Evolutionary conservation across 2,329 filamentous ascomycete genomes (phyloP).

Genomic region (Atkinsonella texensis): DNA sequence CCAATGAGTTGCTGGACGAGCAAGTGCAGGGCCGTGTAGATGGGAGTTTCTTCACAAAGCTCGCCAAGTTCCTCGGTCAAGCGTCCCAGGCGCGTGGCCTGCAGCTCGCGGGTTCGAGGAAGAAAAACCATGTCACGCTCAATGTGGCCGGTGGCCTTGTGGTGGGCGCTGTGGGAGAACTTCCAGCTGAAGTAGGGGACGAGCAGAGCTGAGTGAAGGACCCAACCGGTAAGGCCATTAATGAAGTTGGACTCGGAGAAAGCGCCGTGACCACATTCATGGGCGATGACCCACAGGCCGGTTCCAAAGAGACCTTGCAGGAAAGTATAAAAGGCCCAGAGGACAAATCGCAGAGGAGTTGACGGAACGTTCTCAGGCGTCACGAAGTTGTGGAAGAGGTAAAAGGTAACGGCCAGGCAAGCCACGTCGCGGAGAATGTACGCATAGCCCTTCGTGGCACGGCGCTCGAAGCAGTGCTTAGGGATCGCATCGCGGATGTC

Average conservation of each 20-base stretch:
- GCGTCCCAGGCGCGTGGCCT: constrained; percentile 62
- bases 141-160: constrained; percentile 96
- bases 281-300: constrained; percentile 89
- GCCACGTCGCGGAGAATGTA: constrained; percentile 78
- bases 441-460: constrained; percentile 56
- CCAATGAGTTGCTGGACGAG: constrained; percentile 79
- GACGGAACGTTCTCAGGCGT: constrained; percentile 74
- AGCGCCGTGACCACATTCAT: constrained; percentile 95
- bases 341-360: constrained; percentile 48
- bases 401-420: constrained; percentile 66
- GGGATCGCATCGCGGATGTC: constrained; percentile 94
- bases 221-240: constrained; percentile 87
- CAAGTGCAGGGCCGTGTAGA: constrained; percentile 63
- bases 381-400: constrained; percentile 78
- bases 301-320: constrained; percentile 89
- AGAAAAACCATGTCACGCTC: constrained; percentile 98
- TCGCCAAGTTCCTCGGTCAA: constrained; percentile 73
- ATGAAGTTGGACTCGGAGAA: constrained; percentile 86
- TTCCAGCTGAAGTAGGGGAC: constrained; percentile 99
- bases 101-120: constrained; percentile 78
- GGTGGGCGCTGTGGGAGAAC: constrained; percentile 97
- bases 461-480: constrained; percentile 92
- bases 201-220: constrained; percentile 76
- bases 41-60: constrained; percentile 88
- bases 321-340: constrained; percentile 58